Evolutionary conservation across 2,329 filamentous ascomycete genomes (phyloP), one percentile per base, ranked within the genome.

Genomic region (Aspergillus puulaauensis): DNA sequence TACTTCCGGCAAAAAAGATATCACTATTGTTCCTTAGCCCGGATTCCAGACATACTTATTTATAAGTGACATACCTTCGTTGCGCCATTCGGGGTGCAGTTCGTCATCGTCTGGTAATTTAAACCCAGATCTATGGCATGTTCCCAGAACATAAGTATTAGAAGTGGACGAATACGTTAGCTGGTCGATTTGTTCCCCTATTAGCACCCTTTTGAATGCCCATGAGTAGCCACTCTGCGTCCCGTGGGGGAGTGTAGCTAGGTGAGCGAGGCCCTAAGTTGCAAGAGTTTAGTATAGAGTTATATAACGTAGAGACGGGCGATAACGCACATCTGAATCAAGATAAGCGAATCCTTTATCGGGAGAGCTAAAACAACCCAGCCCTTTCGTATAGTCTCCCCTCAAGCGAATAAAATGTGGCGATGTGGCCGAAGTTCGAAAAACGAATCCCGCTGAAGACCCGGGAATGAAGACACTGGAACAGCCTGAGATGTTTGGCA

Each of bases 51-150:
- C 9, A 19, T 11, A 23, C 45, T 31, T 23, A 31, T 27, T 35
- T 27, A 33, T 27, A 37, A 8, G 6, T 50, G 60, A 61, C 53
- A 81, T 77, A 72, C 85, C 81, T 74, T 96, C 93, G 61, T 85
- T 85, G 21, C 87, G 84, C 86, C 92, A 93, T 61, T 95, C 90
- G 37, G 84, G 81, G 61, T 96, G 90, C 61, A 91, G 86, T 58
- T 96, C 88, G 62, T 93, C 93, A 64, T 96, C 91, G 53, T 90
- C 90, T 1, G 91, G 91, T 21, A 97, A 82, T 72, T 91, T 89
- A 70, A 96, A 98, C 3, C 87, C 85, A 49, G 88, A 85, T 24
- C 75, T 70, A 7, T 80, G 79, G 61, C 86, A 89, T 56, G 90
- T 93, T 4, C 86, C 90, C 15, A 93, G 78, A 2, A 91, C 85